Base-by-base conservation (phyloP, 768 basidiomycete genomes). In the Hygrophoropsis aurantiaca region DNA sequence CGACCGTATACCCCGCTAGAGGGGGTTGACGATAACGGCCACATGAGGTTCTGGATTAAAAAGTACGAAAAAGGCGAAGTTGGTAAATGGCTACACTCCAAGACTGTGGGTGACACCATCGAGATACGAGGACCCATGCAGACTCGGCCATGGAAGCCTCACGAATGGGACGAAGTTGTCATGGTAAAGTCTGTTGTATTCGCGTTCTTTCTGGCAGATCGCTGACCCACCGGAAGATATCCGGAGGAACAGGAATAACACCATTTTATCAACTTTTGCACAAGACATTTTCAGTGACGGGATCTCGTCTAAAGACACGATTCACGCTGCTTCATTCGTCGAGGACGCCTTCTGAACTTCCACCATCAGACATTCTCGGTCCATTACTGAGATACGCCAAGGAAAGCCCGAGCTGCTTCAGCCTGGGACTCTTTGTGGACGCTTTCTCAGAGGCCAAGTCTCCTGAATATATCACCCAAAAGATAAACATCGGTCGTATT, bases 191-290 rank as follows among this genome's bases (percentile, higher is more conserved):
- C 5, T 47, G 27, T 37, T 18, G 6, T 32, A 5, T 38, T 39
- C 18, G 42, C 26, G 26, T 21, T 26, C 23, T n/a, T 42, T 15
- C 39, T 40, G 15, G 38, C 33, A 6, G 23, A 35, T 9, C 27
- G 13, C 42, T 46, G 30, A 52, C 25, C 34, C 37, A 27, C 18
- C 24, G 27, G 9, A 34, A 93, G 90, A 83, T 93, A 45, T 91
- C 89, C 36, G 90, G 90, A 30, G 90, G 90, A 21, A 93, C 90
- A 4, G 90, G 91, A 23, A 84, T 93, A 40, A 85, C 90, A 13
- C 91, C 90, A 3, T 92, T 93, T 61, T 82, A 81, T 57, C 90
- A 93, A 59, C 72, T 93, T 16, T 71, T 91, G 48, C 75, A 85
- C 56, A 66, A 66, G 6, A 57, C 78, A 11, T 79, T 90, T 35